Evolutionary conservation across 331 rosid species (phyloP).

Genomic region (Pyracantha coccinea): DNA sequence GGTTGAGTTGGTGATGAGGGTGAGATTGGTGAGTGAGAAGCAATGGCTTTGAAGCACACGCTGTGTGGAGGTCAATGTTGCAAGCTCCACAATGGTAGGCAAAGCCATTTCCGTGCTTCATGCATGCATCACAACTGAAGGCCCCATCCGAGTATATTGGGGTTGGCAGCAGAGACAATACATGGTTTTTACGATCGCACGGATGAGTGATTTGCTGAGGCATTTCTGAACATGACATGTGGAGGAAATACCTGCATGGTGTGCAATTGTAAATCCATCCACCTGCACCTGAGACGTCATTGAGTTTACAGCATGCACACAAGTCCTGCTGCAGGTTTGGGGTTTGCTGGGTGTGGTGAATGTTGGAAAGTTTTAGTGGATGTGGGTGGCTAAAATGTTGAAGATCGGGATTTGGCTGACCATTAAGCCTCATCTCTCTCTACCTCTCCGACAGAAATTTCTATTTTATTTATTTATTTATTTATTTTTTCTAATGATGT

Average conservation of each 20-base stretch:
- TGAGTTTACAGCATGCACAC: neutral
- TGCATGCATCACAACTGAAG: neutral
- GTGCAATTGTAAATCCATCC: slow-evolving; percentile 1
- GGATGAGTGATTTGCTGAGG: slow-evolving; percentile 4
- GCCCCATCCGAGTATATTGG: neutral
- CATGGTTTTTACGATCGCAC: neutral
- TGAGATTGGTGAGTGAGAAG: neutral
- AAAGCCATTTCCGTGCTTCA: neutral
- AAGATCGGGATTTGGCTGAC: neutral
- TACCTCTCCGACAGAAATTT: neutral
- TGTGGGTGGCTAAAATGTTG: slow-evolving; percentile 3
- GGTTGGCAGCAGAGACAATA: neutral
- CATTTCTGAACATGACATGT: neutral
- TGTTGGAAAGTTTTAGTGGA: neutral
- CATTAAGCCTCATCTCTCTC: neutral
- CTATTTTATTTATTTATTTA: too few species aligned
- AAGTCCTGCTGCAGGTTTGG: neutral
- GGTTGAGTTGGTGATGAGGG: slow-evolving; percentile 1
- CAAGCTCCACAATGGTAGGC: neutral
- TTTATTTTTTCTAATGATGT: neutral
- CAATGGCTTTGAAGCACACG: neutral
- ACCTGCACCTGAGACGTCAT: neutral
- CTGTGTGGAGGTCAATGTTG: neutral
- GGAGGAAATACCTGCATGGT: neutral
- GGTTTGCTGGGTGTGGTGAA: neutral